phyloP scores from a whole-genome alignment of 176 grass and related monocot genomes.

The Oryza rufipogon region DNA sequence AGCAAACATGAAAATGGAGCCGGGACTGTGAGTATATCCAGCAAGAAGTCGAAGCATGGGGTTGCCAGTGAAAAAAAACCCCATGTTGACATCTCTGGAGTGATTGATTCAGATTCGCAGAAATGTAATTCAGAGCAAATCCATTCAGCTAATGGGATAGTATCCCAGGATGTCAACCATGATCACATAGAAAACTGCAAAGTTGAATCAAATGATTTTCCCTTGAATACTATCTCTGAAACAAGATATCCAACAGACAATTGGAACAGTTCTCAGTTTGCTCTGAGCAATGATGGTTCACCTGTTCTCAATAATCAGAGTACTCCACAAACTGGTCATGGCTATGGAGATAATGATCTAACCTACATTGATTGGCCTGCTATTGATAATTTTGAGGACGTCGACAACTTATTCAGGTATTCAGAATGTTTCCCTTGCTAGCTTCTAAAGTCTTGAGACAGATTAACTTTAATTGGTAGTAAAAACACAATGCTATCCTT shows the following conservation, averaged over 20 bases:
- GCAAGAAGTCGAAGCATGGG: constrained; percentile 54
- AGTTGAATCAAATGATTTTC: constrained; percentile 26
- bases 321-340: constrained; percentile 40
- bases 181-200: constrained; percentile 38
- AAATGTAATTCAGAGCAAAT: constrained; percentile 51
- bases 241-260: constrained; percentile 52
- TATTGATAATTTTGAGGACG: constrained; percentile 92
- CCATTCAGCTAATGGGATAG: constrained; percentile 28
- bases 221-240: constrained; percentile 31
- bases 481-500: constrained; percentile 2
- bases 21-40: constrained; percentile 22
- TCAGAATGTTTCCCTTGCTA: constrained; percentile 10
- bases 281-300: constrained; percentile 51
- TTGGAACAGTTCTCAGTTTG: constrained; percentile 47
- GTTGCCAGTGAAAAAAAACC: constrained; percentile 30
- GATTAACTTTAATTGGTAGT: neutral
- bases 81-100: constrained; percentile 36
- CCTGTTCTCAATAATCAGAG: constrained; percentile 46
- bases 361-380: constrained; percentile 82
- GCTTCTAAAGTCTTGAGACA: constrained; percentile 9
- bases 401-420: constrained; percentile 95
- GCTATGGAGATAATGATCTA: constrained; percentile 74
- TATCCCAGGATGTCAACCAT: constrained; percentile 39
- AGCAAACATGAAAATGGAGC: constrained; percentile 39
- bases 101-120: constrained; percentile 36